These are phyloP conservation scores for Pythium phragmiticola DNA, from an alignment of 352 stramenopile species.

Conservation along the genomic window DNA sequence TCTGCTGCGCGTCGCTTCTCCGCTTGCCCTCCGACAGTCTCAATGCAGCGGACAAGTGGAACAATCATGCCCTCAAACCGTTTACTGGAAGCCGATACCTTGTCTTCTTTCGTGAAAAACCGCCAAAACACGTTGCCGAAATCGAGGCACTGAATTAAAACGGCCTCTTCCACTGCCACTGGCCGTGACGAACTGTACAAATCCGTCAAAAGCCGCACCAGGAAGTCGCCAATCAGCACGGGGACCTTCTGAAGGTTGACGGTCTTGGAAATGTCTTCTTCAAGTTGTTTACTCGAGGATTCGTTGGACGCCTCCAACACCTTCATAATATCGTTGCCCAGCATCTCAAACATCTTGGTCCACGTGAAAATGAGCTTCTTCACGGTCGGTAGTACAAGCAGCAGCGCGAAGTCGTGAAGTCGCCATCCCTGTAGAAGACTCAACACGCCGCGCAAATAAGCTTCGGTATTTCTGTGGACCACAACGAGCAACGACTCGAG, in stretches of 20 bases:
- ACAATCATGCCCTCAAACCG: constrained; percentile 49
- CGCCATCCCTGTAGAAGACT: constrained; percentile 68
- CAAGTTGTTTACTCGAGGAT: constrained; percentile 26
- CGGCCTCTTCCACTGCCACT: constrained; percentile 38
- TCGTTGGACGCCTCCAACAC: constrained; percentile 18
- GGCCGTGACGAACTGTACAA: constrained; percentile 39
- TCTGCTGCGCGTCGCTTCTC: constrained; percentile 68
- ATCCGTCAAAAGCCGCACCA: constrained; percentile 47
- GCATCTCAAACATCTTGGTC: constrained; percentile 68
- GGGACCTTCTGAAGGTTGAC: constrained; percentile 65
- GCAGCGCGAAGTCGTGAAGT: constrained; percentile 56
- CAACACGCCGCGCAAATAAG: constrained; percentile 68
- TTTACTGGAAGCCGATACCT: constrained; percentile 47
- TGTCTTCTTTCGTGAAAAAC: constrained; percentile 59
- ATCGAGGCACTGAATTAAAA: constrained; percentile 64
- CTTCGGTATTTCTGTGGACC: constrained; percentile 70
- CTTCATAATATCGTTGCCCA: constrained; percentile 37
- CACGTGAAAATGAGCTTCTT: constrained; percentile 79
- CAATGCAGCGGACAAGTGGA: constrained; percentile 59
- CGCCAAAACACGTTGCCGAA: constrained; percentile 75
- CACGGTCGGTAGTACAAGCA: constrained; percentile 53
- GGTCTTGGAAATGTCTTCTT: constrained; percentile 23
- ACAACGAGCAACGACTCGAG: constrained; percentile 66
- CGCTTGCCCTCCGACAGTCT: constrained; percentile 33
- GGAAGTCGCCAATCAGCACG: constrained; percentile 70